A percentile compares a stretch with the other conserved stretches of the same genome.
Evolutionary conservation across 345 rosid species (phyloP).

Genomic region (Orychophragmus violaceus): DNA sequence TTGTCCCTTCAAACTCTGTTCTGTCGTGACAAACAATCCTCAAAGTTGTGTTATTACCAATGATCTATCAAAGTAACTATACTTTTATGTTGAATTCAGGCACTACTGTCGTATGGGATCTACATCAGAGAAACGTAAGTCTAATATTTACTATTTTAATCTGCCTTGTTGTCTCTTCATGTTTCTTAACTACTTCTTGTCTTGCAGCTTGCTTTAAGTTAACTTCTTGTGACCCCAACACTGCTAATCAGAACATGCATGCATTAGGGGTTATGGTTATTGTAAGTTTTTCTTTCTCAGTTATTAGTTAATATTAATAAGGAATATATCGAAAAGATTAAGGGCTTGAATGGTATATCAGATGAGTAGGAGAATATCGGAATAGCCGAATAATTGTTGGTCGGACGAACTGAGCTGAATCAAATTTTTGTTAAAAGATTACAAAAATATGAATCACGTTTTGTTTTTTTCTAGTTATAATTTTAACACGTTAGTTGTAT

Average conservation of each 20-base stretch:
- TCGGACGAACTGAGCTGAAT: too few species aligned
- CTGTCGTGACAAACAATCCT: background rate
- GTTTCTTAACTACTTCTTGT: slow-evolving; percentile 10
- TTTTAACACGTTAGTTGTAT: too few species aligned
- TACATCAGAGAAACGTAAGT: slow-evolving; percentile 64
- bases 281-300: slow-evolving; percentile 39
- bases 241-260: slow-evolving; percentile 70
- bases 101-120: slow-evolving; percentile 85
- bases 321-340: background rate
- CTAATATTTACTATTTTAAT: background rate
- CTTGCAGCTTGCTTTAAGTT: slow-evolving; percentile 79
- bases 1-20: slow-evolving; percentile 15
- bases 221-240: slow-evolving; percentile 59
- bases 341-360: too few species aligned
- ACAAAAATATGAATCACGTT: too few species aligned
- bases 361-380: too few species aligned
- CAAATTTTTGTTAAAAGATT: too few species aligned
- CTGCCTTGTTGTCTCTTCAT: slow-evolving; percentile 10
- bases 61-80: background rate
- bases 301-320: background rate
- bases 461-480: too few species aligned
- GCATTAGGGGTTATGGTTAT: slow-evolving; percentile 79
- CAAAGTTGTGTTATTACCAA: background rate
- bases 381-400: too few species aligned
- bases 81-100: slow-evolving; percentile 37